Conservation (phyloP, 2,329 filamentous ascomycete genomes). For the Mycosphaerella sp. region DNA sequence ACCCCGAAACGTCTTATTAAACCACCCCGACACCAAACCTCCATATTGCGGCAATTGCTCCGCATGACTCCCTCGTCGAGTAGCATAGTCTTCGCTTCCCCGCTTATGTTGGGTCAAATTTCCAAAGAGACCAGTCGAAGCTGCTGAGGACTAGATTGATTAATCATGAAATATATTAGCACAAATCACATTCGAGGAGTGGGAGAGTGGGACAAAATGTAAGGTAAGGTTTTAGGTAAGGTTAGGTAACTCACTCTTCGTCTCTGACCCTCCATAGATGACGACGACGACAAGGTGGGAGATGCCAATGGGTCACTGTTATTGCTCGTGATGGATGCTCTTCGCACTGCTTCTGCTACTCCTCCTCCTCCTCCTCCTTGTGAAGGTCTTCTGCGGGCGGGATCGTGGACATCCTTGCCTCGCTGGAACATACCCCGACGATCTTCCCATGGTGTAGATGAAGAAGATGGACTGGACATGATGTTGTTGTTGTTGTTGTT, state of each 20-base stretch:
- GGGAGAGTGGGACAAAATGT: not conserved
- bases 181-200: no score
- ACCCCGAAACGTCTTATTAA: slow-evolving; percentile 28
- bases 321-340: slow-evolving; percentile 24
- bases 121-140: slow-evolving; percentile 26
- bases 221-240: not conserved
- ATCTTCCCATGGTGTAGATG: slow-evolving; percentile 24
- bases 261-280: slow-evolving; percentile 12
- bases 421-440: slow-evolving; percentile 31
- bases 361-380: slow-evolving; percentile 16
- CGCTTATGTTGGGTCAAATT: slow-evolving; percentile 28
- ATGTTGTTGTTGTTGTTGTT: not conserved
- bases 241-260: slow-evolving; percentile 11
- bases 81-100: slow-evolving; percentile 30
- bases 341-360: slow-evolving; percentile 29
- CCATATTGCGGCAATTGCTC: slow-evolving; percentile 18
- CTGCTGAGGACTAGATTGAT: slow-evolving; percentile 20
- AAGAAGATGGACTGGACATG: slow-evolving; percentile 11
- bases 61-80: slow-evolving; percentile 26
- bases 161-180: not conserved
- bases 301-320: slow-evolving; percentile 17
- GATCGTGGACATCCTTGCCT: slow-evolving; percentile 32
- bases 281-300: slow-evolving; percentile 2
- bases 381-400: slow-evolving; percentile 18
- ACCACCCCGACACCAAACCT: slow-evolving; percentile 26